A percentile compares a stretch with the other conserved stretches of the same genome.
Evolutionary conservation across 257 asterid species (phyloP).

Genomic region (Osmanthus fragrans): DNA sequence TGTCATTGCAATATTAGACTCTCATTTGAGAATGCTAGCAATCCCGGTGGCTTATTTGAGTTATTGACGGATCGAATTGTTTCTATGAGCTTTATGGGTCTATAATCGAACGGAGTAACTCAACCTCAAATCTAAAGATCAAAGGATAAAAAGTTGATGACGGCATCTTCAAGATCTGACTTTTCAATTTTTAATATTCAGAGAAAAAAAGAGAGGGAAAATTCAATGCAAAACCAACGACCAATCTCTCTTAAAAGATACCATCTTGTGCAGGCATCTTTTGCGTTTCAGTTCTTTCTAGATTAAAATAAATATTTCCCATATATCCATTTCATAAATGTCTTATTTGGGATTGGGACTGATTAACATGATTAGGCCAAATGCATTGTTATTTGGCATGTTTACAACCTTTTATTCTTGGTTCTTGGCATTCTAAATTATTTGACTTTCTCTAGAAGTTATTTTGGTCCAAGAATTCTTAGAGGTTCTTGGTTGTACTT

Average conservation of each 20-base stretch:
- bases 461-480: neutral
- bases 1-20: neutral
- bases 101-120: neutral
- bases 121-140: neutral
- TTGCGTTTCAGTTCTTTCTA: slow-evolving; percentile 18
- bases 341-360: slow-evolving; percentile 14
- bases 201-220: slow-evolving; percentile 19
- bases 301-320: neutral
- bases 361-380: slow-evolving; percentile 15
- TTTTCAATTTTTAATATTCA: slow-evolving; percentile 24
- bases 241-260: slow-evolving; percentile 32
- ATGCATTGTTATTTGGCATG: neutral
- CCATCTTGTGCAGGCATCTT: slow-evolving; percentile 25
- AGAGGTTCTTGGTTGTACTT: slow-evolving; percentile 15
- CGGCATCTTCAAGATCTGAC: slow-evolving; percentile 34
- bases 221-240: slow-evolving; percentile 42
- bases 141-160: neutral
- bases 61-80: neutral
- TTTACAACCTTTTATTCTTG: slow-evolving; percentile 24
- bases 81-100: neutral
- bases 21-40: neutral
- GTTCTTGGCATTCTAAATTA: slow-evolving; percentile 29
- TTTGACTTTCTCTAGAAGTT: neutral
- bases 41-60: neutral
- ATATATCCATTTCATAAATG: slow-evolving; percentile 18